Conservation (phyloP, 202 grass and related monocot genomes). For the Hordeum pubiflorum region DNA sequence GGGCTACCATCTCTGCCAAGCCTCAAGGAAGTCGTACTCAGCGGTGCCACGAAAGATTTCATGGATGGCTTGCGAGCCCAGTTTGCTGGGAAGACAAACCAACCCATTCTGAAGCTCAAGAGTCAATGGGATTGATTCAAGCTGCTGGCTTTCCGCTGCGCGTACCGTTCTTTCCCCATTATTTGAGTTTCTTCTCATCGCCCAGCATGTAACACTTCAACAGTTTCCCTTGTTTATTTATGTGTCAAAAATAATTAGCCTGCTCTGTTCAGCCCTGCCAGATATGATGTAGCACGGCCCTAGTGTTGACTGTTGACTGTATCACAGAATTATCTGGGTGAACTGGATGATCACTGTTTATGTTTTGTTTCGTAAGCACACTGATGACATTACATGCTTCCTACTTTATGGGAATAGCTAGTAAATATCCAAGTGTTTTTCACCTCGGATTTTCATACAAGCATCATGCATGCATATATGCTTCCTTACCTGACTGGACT, state of each 20-base stretch:
- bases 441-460: not conserved
- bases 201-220: not conserved
- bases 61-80: not conserved
- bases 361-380: not conserved
- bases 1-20: not conserved
- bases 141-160: not conserved
- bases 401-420: not conserved
- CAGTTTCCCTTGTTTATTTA: not conserved
- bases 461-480: no score
- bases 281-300: not conserved
- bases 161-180: not conserved
- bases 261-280: not conserved
- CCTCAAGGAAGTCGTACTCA: not conserved
- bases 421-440: not conserved
- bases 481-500: not conserved
- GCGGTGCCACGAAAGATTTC: fast-evolving
- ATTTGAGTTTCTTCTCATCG: not conserved
- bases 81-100: not conserved
- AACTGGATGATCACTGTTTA: not conserved
- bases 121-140: not conserved
- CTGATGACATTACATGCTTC: not conserved
- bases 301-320: not conserved
- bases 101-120: not conserved
- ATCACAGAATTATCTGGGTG: not conserved
- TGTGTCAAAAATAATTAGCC: not conserved